Evolutionary conservation across 257 asterid species (phyloP).

Genomic region (Eucommia ulmoides): DNA sequence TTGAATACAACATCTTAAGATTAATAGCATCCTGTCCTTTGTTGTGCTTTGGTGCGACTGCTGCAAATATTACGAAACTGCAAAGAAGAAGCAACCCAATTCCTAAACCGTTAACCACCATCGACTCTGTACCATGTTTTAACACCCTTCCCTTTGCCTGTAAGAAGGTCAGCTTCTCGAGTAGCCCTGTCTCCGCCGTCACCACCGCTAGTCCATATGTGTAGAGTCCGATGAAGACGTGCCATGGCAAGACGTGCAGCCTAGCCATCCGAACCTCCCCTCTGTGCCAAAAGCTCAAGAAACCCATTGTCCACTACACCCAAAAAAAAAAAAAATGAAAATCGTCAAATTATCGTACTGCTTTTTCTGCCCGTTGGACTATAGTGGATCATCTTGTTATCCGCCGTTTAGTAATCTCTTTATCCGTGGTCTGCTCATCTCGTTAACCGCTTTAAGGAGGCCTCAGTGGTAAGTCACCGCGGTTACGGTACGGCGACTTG

Average conservation of each 20-base stretch:
- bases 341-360: neutral
- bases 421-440: too few relatives aligned
- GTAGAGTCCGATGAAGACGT: constrained; percentile 68
- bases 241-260: constrained; percentile 66
- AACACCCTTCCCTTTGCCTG: constrained; percentile 42
- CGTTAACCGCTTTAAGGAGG: too few relatives aligned
- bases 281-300: constrained; percentile 71
- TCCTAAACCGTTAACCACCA: constrained; percentile 67
- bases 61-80: constrained; percentile 53
- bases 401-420: too few relatives aligned
- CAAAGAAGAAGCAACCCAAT: constrained; percentile 55
- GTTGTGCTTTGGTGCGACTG: constrained; percentile 44
- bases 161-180: constrained; percentile 66
- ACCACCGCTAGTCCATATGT: constrained; percentile 69
- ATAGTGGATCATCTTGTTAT: too few relatives aligned
- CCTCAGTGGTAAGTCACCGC: too few relatives aligned
- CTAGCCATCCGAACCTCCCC: constrained; percentile 54
- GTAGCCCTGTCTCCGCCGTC: constrained; percentile 84
- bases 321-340: too few relatives aligned
- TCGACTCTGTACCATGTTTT: constrained; percentile 45
- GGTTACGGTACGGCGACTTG: too few relatives aligned
- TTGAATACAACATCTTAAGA: constrained; percentile 19
- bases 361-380: too few relatives aligned
- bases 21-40: too few relatives aligned
- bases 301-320: constrained; percentile 84